Evolutionary conservation across 345 rosid species (phyloP).

Genomic region (Syzygium jambos): DNA sequence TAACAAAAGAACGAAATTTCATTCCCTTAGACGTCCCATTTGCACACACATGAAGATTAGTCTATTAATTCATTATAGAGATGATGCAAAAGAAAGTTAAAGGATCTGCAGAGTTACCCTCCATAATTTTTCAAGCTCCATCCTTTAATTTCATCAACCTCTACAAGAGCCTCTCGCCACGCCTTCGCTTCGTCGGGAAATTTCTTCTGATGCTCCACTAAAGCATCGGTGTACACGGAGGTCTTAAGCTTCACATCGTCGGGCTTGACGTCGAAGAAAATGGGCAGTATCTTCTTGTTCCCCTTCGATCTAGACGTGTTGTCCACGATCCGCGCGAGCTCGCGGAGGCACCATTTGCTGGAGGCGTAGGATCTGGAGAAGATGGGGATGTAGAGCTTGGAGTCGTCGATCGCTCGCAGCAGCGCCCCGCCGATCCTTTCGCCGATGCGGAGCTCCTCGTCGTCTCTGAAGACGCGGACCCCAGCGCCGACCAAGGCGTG

Average conservation of each 20-base stretch:
- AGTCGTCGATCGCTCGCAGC: not conserved
- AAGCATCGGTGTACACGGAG: not conserved
- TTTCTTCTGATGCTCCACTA: not conserved
- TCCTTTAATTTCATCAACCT: not conserved
- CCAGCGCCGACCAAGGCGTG: not conserved
- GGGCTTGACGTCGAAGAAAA: not conserved
- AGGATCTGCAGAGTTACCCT: not conserved
- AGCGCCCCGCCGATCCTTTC: not conserved
- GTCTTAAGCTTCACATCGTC: not conserved
- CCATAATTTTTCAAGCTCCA: not conserved
- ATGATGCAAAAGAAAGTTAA: not conserved
- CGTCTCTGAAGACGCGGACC: not conserved
- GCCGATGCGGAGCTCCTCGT: not conserved
- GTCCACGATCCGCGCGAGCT: not conserved
- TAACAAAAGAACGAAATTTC: not conserved
- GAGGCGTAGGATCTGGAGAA: not conserved
- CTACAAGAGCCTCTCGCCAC: not conserved
- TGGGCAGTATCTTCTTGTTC: not conserved
- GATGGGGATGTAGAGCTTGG: not conserved
- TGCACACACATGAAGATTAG: not conserved
- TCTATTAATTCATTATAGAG: not conserved
- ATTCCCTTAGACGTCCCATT: not conserved
- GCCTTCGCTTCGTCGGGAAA: not conserved
- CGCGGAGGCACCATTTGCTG: constrained; percentile 1
- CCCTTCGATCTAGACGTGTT: too few species aligned